Conservation (phyloP, 2,329 filamentous ascomycete species). For the Fusarium dimerum region DNA sequence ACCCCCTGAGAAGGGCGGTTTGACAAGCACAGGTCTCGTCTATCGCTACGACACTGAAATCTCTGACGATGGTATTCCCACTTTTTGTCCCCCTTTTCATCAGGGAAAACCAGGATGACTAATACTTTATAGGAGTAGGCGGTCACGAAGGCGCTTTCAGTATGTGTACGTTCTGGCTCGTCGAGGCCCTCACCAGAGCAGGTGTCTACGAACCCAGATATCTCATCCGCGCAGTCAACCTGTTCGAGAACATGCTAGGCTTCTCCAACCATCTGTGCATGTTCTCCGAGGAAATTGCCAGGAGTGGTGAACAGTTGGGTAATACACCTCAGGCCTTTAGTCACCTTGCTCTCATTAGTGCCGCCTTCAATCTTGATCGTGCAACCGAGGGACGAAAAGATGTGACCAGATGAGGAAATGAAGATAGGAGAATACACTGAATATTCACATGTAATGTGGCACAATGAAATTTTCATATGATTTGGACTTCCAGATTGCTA, state of each 20-base stretch:
- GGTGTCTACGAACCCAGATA: constrained; percentile 66
- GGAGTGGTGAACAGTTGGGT: constrained; percentile 74
- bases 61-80: constrained; percentile 62
- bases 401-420: constrained; percentile 9
- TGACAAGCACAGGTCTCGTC: constrained; percentile 74
- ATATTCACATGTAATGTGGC: too few relatives aligned
- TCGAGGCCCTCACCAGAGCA: constrained; percentile 74
- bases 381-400: constrained; percentile 33
- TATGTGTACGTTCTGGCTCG: constrained; percentile 84
- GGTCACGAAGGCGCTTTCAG: constrained; percentile 75
- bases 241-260: constrained; percentile 77
- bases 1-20: constrained; percentile 71
- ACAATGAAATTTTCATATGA: too few relatives aligned
- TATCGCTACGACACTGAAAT: constrained; percentile 72
- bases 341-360: constrained; percentile 73
- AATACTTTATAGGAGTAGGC: constrained; percentile 58
- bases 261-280: constrained; percentile 78
- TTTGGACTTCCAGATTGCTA: too few relatives aligned
- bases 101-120: constrained; percentile 1
- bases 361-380: constrained; percentile 73
- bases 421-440: not conserved
- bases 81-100: not conserved
- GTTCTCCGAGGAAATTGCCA: constrained; percentile 78
- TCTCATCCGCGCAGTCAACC: constrained; percentile 59
- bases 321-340: constrained; percentile 81